These are phyloP conservation scores for Botrytis galanthina DNA, from an alignment of 2,329 filamentous ascomycete genomes.

Conservation along the genomic window DNA sequence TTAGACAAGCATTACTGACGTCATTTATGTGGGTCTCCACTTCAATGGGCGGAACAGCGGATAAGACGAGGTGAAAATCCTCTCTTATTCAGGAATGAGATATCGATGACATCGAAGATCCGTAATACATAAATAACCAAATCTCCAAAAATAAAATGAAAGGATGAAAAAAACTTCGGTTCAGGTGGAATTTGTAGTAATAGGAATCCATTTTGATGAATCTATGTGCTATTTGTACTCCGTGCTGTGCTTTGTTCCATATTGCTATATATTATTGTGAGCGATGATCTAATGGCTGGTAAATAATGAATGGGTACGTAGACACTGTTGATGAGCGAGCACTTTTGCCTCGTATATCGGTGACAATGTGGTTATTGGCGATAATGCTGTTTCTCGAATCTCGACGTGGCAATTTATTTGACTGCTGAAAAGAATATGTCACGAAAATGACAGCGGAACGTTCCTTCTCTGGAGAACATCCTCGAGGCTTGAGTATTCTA, in stretches of 20 bases:
- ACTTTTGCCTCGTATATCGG: background rate
- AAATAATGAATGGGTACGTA: background rate
- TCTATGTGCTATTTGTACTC: background rate
- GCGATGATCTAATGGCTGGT: background rate
- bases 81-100: background rate
- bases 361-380: background rate
- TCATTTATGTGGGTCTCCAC: background rate
- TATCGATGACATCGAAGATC: background rate
- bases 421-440: too few species aligned
- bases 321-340: background rate
- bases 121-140: background rate
- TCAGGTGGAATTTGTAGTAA: background rate
- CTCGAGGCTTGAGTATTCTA: background rate
- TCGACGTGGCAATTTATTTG: background rate
- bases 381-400: background rate
- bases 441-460: constrained; percentile 2
- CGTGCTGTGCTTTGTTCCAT: background rate
- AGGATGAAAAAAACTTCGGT: background rate
- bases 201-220: background rate
- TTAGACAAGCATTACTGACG: background rate
- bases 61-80: background rate
- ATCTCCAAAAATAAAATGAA: background rate
- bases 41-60: background rate
- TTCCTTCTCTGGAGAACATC: background rate
- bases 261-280: too few species aligned